phyloP scores from a whole-genome alignment of 345 rosid genomes.

The Lepidium sativum region DNA sequence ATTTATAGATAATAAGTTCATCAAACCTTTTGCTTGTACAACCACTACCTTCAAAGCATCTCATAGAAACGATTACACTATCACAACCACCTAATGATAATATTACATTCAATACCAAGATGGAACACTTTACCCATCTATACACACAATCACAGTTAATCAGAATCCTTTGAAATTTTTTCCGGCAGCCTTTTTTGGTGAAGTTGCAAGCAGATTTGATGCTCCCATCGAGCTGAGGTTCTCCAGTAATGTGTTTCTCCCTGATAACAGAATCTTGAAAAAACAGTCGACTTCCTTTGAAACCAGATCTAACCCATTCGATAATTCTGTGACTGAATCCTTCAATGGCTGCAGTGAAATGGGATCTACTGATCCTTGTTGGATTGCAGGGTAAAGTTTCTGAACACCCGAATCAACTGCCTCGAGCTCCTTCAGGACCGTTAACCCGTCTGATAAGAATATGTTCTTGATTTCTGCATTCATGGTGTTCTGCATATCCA shows the following conservation, averaged over 20 bases:
- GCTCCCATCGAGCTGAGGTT: constrained; percentile 22
- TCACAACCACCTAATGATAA: constrained; percentile 3
- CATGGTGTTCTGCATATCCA: constrained; percentile 25
- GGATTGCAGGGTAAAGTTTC: constrained; percentile 15
- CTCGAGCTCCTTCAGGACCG: constrained; percentile 29
- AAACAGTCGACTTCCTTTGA: constrained; percentile 29
- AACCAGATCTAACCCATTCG: constrained; percentile 27
- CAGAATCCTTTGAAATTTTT: constrained; percentile 28
- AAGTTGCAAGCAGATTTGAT: constrained; percentile 15
- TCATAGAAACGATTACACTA: constrained; percentile 15
- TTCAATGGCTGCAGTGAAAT: constrained; percentile 10
- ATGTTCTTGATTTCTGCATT: constrained; percentile 22
- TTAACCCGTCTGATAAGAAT: constrained; percentile 21
- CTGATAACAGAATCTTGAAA: constrained; percentile 27
- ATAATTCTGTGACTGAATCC: constrained; percentile 16
- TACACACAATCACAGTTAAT: constrained; percentile 15
- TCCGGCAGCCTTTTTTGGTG: constrained; percentile 27
- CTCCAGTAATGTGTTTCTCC: constrained; percentile 28
- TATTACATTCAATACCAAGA: constrained; percentile 14
- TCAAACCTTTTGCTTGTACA: constrained; percentile 10
- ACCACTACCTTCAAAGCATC: constrained; percentile 4
- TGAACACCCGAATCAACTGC: constrained; percentile 21
- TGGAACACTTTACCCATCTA: constrained; percentile 19
- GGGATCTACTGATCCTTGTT: constrained; percentile 17
- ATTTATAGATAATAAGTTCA: constrained; percentile 9